Conservation (phyloP, 768 basidiomycete genomes). For the Lentinus brumalis region DNA sequence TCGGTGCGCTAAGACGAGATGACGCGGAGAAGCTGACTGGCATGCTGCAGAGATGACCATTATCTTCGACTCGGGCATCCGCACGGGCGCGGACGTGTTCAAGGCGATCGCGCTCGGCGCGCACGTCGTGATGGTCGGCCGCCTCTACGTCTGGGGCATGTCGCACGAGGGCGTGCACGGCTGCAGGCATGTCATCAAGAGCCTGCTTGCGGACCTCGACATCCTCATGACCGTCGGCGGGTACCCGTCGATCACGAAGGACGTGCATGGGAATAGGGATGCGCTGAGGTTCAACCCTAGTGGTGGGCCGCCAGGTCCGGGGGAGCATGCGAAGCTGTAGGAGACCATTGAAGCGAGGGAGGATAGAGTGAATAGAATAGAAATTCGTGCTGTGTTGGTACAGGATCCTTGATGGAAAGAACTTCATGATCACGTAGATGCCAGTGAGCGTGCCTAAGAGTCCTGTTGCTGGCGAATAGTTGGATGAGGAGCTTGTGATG, state of each 20-base stretch:
- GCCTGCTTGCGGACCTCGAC: slow-evolving; percentile 48
- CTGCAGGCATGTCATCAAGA: slow-evolving; percentile 56
- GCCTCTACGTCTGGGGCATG: slow-evolving; percentile 55
- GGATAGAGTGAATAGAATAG: no score
- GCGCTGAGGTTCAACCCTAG: slow-evolving; percentile 37
- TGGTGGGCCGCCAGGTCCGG: slow-evolving; percentile 31
- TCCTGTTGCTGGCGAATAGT: no score
- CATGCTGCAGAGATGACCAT: slow-evolving; percentile 44
- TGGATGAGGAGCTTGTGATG: no score
- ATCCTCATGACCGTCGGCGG: slow-evolving; percentile 48
- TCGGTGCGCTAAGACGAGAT: background rate
- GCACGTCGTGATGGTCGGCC: slow-evolving; percentile 51
- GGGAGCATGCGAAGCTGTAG: slow-evolving; percentile 37
- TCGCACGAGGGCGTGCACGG: slow-evolving; percentile 53
- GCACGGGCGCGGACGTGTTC: slow-evolving; percentile 53
- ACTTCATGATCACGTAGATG: no score
- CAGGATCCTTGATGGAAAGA: no score
- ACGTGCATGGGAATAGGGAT: slow-evolving; percentile 35
- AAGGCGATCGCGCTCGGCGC: slow-evolving; percentile 60
- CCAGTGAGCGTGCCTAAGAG: no score
- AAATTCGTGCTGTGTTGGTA: no score
- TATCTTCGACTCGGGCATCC: slow-evolving; percentile 56
- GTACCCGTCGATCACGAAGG: slow-evolving; percentile 36
- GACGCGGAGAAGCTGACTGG: background rate
- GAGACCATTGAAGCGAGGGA: no score